Percentiles rank a stretch among this genome's conserved stretches.
These are phyloP conservation scores for Entomortierella parvispora DNA, from an alignment of 192 early-diverging fungal species.

Conservation along the genomic window DNA sequence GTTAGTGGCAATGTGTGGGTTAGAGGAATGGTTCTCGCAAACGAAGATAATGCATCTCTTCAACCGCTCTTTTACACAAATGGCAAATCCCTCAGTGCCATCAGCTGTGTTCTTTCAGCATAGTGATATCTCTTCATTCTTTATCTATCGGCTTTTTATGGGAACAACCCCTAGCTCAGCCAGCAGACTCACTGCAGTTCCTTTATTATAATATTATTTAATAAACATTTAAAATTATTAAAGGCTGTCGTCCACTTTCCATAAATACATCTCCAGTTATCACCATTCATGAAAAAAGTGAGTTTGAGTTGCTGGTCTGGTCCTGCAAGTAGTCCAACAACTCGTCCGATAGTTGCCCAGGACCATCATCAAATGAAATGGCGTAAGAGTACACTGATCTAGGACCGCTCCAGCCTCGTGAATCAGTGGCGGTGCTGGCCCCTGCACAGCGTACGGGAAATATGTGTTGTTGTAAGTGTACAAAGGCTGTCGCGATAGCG, in stretches of 20 bases:
- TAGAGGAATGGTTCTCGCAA: no score
- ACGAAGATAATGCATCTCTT: no score
- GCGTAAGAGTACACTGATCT: slow-evolving; percentile 49
- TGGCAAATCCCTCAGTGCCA: no score
- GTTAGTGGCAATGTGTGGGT: no score
- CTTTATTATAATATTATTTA: no score
- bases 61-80: no score
- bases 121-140: no score
- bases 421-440: slow-evolving; percentile 10
- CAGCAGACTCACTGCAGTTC: no score
- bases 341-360: slow-evolving; percentile 58
- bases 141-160: no score
- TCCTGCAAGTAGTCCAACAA: slow-evolving; percentile 65
- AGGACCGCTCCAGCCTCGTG: slow-evolving; percentile 24
- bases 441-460: slow-evolving; percentile 36
- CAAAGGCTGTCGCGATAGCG: background rate
- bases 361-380: slow-evolving; percentile 77
- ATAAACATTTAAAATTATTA: no score
- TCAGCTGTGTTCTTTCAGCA: no score
- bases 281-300: slow-evolving; percentile 76
- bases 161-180: no score
- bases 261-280: slow-evolving; percentile 54
- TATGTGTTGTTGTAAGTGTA: slow-evolving; percentile 3
- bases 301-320: slow-evolving; percentile 62
- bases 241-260: slow-evolving; percentile 48